Percentiles rank a stretch among this genome's conserved stretches.
Conservation (phyloP, 192 early-diverging fungal species). For the Backusella morwellensis region DNA sequence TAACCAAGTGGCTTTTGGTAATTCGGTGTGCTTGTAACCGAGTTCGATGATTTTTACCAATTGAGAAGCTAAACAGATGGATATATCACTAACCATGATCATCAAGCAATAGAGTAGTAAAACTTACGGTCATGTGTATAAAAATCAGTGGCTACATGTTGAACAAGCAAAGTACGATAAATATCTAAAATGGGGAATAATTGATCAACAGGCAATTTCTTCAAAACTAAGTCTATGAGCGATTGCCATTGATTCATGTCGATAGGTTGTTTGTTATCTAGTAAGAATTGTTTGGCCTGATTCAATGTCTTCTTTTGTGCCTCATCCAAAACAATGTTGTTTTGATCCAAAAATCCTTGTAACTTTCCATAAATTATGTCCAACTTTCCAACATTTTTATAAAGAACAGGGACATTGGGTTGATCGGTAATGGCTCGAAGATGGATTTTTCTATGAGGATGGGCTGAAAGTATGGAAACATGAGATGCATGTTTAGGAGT, state of each 20-base stretch:
- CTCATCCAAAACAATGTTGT: not conserved
- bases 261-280: not conserved
- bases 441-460: slow-evolving; percentile 52
- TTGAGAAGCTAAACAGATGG: not conserved
- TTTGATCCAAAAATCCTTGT: slow-evolving; percentile 22
- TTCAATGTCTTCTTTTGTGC: slow-evolving; percentile 10
- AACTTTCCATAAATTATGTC: slow-evolving; percentile 39
- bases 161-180: slow-evolving; percentile 52
- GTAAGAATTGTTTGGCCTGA: not conserved
- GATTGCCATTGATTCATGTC: slow-evolving; percentile 14
- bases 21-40: slow-evolving; percentile 8
- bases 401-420: slow-evolving; percentile 45
- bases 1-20: slow-evolving; percentile 49
- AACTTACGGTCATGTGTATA: slow-evolving; percentile 48
- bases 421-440: slow-evolving; percentile 40
- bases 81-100: not conserved
- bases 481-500: not conserved
- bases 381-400: slow-evolving; percentile 24
- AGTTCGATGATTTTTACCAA: slow-evolving; percentile 7
- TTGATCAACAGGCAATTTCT: slow-evolving; percentile 40
- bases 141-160: slow-evolving; percentile 36
- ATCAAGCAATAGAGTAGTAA: not conserved
- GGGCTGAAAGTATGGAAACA: slow-evolving; percentile 37
- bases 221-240: slow-evolving; percentile 1
- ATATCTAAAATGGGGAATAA: slow-evolving; percentile 68